These are phyloP conservation scores for Tylopilus sp. DNA, from an alignment of 768 basidiomycete species.

Conservation along the genomic window DNA sequence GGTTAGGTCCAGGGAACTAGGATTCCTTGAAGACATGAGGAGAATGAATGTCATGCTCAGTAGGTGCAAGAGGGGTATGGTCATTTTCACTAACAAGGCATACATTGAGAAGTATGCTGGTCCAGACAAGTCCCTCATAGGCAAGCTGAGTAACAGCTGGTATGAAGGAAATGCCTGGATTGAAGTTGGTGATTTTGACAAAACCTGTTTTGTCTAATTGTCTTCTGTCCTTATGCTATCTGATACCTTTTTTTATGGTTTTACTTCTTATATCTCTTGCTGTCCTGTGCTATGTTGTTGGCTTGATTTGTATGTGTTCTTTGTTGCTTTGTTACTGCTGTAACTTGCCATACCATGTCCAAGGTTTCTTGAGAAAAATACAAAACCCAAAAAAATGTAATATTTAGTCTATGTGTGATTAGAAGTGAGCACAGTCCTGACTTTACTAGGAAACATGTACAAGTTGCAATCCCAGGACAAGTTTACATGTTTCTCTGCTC, in stretches of 20 bases:
- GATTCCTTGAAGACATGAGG: constrained; percentile 62
- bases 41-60: constrained; percentile 89
- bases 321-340: not conserved
- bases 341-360: constrained; percentile 9
- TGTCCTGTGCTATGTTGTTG: constrained; percentile 13
- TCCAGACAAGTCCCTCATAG: constrained; percentile 46
- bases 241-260: not conserved
- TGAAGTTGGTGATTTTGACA: constrained; percentile 28
- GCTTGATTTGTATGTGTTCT: constrained; percentile 10
- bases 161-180: constrained; percentile 38
- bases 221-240: not conserved
- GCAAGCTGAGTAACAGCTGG: constrained; percentile 30
- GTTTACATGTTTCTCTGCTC: not conserved
- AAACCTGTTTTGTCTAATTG: constrained; percentile 16
- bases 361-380: not conserved
- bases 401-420: not conserved
- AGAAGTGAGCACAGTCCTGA: too few relatives aligned
- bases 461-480: not conserved
- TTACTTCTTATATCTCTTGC: not conserved
- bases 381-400: constrained; percentile 15
- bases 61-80: constrained; percentile 76
- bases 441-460: not conserved
- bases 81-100: constrained; percentile 58
- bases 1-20: constrained; percentile 58
- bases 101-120: constrained; percentile 57